Evolutionary conservation across 192 early-diverging fungal species (phyloP).

Genomic region (Coemansia sp.): DNA sequence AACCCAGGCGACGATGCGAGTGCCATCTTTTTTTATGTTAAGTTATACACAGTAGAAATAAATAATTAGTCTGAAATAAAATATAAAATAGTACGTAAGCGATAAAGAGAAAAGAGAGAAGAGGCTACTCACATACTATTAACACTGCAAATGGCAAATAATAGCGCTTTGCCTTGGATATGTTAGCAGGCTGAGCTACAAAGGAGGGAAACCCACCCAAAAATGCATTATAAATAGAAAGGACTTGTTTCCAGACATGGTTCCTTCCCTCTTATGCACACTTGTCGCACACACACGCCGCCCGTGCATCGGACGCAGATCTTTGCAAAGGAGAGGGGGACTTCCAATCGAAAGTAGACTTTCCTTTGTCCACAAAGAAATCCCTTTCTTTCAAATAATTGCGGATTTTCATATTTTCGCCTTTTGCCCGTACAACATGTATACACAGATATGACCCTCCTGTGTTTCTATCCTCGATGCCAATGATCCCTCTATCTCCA

Average conservation of each 20-base stretch:
- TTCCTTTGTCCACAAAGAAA: slow-evolving; percentile 6
- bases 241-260: not conserved
- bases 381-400: not conserved
- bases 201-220: not conserved
- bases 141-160: not conserved
- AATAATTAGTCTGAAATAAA: not conserved
- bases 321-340: not conserved
- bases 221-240: slow-evolving; percentile 7
- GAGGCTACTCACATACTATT: not conserved
- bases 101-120: not conserved
- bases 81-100: not conserved
- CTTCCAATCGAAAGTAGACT: slow-evolving; percentile 3
- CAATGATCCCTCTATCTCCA: not conserved
- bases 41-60: not conserved
- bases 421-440: not conserved
- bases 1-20: not conserved
- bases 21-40: not conserved
- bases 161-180: not conserved
- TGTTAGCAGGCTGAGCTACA: not conserved
- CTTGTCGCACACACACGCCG: not conserved
- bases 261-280: not conserved
- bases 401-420: not conserved
- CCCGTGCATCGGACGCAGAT: slow-evolving; percentile 3
- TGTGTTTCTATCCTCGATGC: not conserved
- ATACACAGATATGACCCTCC: not conserved